phyloP scores from a whole-genome alignment of 305 asterid species.

The Fraxinus sp. region DNA sequence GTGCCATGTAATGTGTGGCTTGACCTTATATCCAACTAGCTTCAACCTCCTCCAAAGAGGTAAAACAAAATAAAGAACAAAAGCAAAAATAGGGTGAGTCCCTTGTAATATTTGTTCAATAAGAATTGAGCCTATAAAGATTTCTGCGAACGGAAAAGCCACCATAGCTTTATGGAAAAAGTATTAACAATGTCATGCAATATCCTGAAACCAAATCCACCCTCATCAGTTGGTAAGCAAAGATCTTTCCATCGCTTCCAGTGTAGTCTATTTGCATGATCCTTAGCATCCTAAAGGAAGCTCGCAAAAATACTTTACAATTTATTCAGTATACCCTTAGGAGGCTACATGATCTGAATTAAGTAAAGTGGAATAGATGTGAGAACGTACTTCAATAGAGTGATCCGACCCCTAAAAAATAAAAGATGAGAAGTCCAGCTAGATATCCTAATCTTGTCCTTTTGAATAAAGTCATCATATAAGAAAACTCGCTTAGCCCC shows the following conservation, averaged over 20 bases:
- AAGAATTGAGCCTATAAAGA: not conserved
- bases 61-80: too few species aligned
- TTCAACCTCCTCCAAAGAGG: not conserved
- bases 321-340: not conserved
- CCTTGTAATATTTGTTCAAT: not conserved
- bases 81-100: not conserved
- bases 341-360: too few species aligned
- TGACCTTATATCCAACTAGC: not conserved
- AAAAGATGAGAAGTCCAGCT: not conserved
- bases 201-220: not conserved
- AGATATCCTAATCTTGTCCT: too few species aligned
- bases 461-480: not conserved
- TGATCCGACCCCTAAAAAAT: not conserved
- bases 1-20: not conserved
- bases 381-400: not conserved
- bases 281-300: not conserved
- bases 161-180: not conserved
- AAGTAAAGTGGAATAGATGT: not conserved
- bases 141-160: too few species aligned
- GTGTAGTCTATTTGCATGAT: not conserved
- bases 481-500: not conserved
- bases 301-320: not conserved
- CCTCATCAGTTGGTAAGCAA: not conserved
- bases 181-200: not conserved
- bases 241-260: not conserved